These are phyloP conservation scores for Neonectria magnoliae DNA, from an alignment of 2,329 filamentous ascomycete species.

Conservation along the genomic window DNA sequence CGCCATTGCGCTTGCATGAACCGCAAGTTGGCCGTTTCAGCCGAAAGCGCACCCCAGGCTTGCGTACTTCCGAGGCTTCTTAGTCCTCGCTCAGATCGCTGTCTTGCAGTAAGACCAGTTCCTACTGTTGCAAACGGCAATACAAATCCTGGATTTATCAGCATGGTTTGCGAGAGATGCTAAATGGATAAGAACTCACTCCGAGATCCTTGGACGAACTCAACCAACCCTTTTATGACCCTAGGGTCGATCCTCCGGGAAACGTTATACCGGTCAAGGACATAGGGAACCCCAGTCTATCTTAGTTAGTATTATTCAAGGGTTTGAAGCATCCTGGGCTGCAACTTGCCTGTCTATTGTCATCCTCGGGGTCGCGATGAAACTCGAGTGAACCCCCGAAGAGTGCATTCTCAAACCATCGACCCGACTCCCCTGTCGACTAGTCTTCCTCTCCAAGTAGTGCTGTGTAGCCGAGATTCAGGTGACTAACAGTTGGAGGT, in stretches of 20 bases:
- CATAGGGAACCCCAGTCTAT: slow-evolving; percentile 11
- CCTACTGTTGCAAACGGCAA: slow-evolving; percentile 5
- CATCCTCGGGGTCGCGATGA: slow-evolving; percentile 12
- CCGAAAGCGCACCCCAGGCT: not conserved
- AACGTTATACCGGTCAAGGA: slow-evolving; percentile 2
- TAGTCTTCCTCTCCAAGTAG: no score
- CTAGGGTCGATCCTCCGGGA: not conserved
- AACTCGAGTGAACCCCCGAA: slow-evolving; percentile 25
- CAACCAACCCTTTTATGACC: not conserved
- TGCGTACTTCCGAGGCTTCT: slow-evolving; percentile 1
- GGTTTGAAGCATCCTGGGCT: not conserved
- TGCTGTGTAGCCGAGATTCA: slow-evolving; percentile 8
- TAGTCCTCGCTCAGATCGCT: not conserved
- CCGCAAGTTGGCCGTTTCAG: not conserved
- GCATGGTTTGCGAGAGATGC: not conserved
- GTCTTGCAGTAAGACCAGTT: not conserved
- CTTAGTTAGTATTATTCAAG: not conserved
- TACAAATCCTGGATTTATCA: slow-evolving; percentile 2
- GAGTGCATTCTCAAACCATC: slow-evolving; percentile 18
- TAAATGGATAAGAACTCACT: not conserved
- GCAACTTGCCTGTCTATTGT: slow-evolving; percentile 12
- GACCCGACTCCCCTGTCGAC: slow-evolving; percentile 14
- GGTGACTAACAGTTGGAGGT: slow-evolving; percentile 3
- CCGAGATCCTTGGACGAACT: not conserved
- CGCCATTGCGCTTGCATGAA: slow-evolving; percentile 4